phyloP scores from a whole-genome alignment of 2,329 filamentous ascomycete species.

The Microthyrium microscopicum region DNA sequence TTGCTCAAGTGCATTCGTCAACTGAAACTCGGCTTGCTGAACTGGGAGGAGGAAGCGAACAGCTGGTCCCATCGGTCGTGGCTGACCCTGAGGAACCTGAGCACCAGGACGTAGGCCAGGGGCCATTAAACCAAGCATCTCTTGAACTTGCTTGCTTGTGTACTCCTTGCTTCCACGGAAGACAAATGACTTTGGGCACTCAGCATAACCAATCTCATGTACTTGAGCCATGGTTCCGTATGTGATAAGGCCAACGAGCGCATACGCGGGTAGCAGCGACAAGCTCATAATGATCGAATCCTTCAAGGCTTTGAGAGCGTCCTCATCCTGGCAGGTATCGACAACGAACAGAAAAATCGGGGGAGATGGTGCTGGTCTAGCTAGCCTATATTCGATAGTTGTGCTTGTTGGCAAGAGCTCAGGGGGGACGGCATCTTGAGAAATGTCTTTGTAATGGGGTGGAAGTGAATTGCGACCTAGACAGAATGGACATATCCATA shows the following conservation, averaged over 20 bases:
- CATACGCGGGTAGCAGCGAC: constrained; percentile 64
- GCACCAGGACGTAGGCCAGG: constrained; percentile 54
- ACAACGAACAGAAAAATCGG: constrained; percentile 81
- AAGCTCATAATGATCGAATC: constrained; percentile 78
- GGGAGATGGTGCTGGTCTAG: constrained; percentile 65
- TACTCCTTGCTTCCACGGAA: constrained; percentile 98
- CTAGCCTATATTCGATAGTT: constrained; percentile 77
- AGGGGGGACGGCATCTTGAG: constrained; percentile 62
- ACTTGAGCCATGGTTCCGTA: constrained; percentile 96
- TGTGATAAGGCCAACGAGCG: constrained; percentile 68
- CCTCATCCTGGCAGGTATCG: constrained; percentile 77
- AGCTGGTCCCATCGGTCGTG: constrained; percentile 65
- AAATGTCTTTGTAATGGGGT: constrained; percentile 81
- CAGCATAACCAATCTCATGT: constrained; percentile 92
- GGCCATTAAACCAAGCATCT: constrained; percentile 80
- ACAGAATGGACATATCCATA: constrained; percentile 85
- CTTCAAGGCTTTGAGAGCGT: constrained; percentile 66
- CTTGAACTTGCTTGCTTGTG: constrained; percentile 94
- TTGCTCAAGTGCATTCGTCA: constrained; percentile 89
- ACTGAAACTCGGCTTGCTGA: constrained; percentile 89
- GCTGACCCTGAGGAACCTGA: constrained; percentile 42
- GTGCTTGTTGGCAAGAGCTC: constrained; percentile 70
- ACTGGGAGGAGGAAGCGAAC: constrained; percentile 87
- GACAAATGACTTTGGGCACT: constrained; percentile 96
- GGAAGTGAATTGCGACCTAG: constrained; percentile 69